These are phyloP conservation scores for Aphanocladium album DNA, from an alignment of 2,329 filamentous ascomycete species.

Conservation along the genomic window DNA sequence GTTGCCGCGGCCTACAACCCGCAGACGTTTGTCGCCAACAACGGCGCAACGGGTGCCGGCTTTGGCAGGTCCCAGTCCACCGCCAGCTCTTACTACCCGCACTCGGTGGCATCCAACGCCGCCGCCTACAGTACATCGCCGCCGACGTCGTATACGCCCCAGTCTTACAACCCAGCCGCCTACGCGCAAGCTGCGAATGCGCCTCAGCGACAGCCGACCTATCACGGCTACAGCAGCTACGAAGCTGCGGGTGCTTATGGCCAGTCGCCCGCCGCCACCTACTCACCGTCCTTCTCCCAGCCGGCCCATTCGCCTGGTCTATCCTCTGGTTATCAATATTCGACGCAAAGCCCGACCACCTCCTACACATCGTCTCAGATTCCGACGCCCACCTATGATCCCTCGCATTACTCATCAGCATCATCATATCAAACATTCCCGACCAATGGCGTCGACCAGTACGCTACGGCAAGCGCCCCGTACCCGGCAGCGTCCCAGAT, in stretches of 20 bases:
- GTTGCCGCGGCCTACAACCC: constrained; percentile 63
- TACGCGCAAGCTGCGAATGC: constrained; percentile 42
- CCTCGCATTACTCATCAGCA: constrained; percentile 25
- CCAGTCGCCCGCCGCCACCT: constrained; percentile 34
- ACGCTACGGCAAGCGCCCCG: constrained; percentile 38
- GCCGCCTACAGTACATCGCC: constrained; percentile 29
- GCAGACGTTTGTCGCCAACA: constrained; percentile 47
- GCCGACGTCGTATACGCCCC: constrained; percentile 46
- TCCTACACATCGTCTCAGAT: constrained; percentile 21
- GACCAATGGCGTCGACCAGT: constrained; percentile 34
- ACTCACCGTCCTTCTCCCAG: constrained; percentile 25
- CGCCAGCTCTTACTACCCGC: constrained; percentile 45
- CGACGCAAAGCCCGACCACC: constrained; percentile 33
- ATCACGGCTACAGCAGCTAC: constrained; percentile 44
- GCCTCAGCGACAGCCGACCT: constrained; percentile 48
- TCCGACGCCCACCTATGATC: constrained; percentile 32
- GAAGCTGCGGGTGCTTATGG: constrained; percentile 37
- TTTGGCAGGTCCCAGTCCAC: constrained; percentile 46
- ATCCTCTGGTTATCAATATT: constrained; percentile 36
- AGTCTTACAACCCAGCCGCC: constrained; percentile 55
- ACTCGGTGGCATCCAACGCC: constrained; percentile 30
- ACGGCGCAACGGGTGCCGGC: background rate
- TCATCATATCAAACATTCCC: constrained; percentile 33
- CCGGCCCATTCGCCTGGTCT: constrained; percentile 24
- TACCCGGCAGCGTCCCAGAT: constrained; percentile 51